Base-by-base conservation (phyloP, 2,329 filamentous ascomycete genomes). In the Sporothrix brasiliensis region DNA sequence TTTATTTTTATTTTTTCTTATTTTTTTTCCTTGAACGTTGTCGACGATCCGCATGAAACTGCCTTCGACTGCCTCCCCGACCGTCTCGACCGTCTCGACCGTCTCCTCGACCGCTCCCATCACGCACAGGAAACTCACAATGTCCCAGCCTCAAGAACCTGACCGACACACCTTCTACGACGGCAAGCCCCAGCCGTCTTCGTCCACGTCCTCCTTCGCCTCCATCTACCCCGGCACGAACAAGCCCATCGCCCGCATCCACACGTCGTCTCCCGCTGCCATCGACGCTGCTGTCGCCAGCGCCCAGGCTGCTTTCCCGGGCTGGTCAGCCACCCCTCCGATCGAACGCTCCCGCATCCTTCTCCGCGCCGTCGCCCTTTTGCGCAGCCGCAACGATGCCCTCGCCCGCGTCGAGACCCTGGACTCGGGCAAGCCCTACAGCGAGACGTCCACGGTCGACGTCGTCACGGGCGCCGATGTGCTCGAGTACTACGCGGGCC, bases 361-460 rank as follows among this genome's bases (percentile, higher is more conserved):
- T 11, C 90, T 93, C 41, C 88, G 87, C 77, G 92, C 93, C 2
- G 92, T 91, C 21, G 81, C 87, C 61, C 80, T 97, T 16, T 84
- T 97, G 14, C 90, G 92, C 61, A 81, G 88, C 73, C 88, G 89
- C 73, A 96, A 96, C 79, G 91, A 96, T 76, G 88, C 89, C 70
- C 89, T 97, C 54, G 93, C 93, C 67, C 85, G 85, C 70, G 83
- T 92, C 70, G 93, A 97, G 81, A 96, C 92, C 1, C 84, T 90
- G 76, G 93, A 97, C 79, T 96, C 93, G 0, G 93, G 93, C 77
- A 96, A 96, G 79, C 88, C 93, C 9, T 94, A 87, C 80, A 91
- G 90, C 3, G 93, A 97, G 80, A 97, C 93, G 3, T 92, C 90
- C 68, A 89, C 90, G 0, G 92, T 97, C 39, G 93, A 97, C 77